A percentile compares a stretch with the other conserved stretches of the same genome.
These are phyloP conservation scores for Claviceps purpurea DNA, from an alignment of 2,329 filamentous ascomycete genomes.

Conservation along the genomic window DNA sequence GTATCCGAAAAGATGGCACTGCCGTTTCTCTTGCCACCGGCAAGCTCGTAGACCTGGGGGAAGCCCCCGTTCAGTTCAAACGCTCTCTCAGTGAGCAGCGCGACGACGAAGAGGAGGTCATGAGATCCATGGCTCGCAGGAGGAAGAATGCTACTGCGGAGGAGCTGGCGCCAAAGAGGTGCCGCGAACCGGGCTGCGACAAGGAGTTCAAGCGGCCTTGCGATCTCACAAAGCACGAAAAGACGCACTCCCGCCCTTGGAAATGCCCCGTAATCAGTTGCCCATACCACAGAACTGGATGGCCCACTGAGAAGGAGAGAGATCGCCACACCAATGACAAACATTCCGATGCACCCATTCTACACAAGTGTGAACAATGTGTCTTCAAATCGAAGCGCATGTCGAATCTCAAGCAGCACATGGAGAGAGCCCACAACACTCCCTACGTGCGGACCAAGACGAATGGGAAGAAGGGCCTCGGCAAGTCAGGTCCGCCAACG, in stretches of 20 bases:
- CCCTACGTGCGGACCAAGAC: constrained; percentile 85
- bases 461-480: constrained; percentile 54
- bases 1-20: constrained; percentile 67
- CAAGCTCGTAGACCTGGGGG: constrained; percentile 44
- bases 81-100: constrained; percentile 55
- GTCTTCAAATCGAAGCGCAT: constrained; percentile 91
- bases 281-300: constrained; percentile 83
- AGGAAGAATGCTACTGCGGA: constrained; percentile 86
- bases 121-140: constrained; percentile 86
- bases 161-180: constrained; percentile 68
- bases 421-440: constrained; percentile 94
- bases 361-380: constrained; percentile 78
- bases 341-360: constrained; percentile 65
- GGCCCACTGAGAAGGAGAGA: constrained; percentile 96
- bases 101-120: constrained; percentile 68
- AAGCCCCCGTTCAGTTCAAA: constrained; percentile 43
- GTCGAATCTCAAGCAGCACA: constrained; percentile 96
- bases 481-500: constrained; percentile 29
- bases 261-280: constrained; percentile 74
- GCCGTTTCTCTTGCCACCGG: constrained; percentile 65
- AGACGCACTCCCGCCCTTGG: constrained; percentile 92
- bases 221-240: constrained; percentile 95
- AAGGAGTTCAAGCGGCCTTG: constrained; percentile 96
- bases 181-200: constrained; percentile 60
- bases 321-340: constrained; percentile 95